Conservation (phyloP, 75 land plant genomes). For the Picea glauca region DNA sequence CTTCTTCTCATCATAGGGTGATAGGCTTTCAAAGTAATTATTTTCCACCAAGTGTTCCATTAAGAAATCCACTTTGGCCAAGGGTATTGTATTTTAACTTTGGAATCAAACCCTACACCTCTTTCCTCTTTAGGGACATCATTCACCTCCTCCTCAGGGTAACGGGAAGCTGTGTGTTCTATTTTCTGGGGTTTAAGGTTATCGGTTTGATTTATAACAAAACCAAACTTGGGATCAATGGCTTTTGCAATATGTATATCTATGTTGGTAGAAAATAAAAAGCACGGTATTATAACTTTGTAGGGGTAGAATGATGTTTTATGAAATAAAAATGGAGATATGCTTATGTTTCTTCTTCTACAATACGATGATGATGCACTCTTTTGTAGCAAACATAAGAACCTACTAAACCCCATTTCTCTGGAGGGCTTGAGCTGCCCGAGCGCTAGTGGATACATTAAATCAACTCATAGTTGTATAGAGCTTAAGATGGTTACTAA, state of each 20-base stretch:
- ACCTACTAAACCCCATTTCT: constrained; percentile 5
- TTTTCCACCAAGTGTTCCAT: constrained; percentile 34
- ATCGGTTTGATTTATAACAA: neutral
- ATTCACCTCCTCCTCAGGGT: constrained; percentile 7
- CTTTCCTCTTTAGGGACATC: constrained; percentile 6
- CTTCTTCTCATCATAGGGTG: neutral
- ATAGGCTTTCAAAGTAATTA: constrained; percentile 29
- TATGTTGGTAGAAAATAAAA: neutral
- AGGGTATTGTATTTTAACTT: constrained; percentile 11
- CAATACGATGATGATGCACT: neutral
- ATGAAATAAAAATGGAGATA: neutral
- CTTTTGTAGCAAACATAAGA: neutral
- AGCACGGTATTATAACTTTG: neutral
- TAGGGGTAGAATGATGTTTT: neutral
- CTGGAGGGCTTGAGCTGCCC: too few species aligned
- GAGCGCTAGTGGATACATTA: too few species aligned
- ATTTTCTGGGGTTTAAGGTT: neutral
- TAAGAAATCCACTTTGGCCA: constrained; percentile 58
- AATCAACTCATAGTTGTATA: too few species aligned
- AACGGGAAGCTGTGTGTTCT: neutral
- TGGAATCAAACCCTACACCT: neutral
- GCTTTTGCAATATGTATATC: neutral
- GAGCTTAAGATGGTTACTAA: too few species aligned
- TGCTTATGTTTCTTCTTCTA: neutral
- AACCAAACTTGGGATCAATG: neutral